phyloP scores from a whole-genome alignment of 202 grass and related monocot species.

The Carex arenaria region DNA sequence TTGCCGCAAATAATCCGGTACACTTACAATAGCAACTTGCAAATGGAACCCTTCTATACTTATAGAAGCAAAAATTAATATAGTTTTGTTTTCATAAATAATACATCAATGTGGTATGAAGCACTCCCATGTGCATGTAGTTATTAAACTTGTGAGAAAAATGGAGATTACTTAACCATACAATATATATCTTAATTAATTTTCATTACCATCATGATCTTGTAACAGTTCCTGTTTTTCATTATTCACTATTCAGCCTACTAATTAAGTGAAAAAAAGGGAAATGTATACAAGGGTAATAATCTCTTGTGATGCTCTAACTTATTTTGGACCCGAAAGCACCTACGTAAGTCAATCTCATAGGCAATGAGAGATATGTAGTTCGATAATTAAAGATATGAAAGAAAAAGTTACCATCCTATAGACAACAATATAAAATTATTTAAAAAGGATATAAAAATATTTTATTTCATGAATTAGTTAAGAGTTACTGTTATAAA shows the following conservation, averaged over 20 bases:
- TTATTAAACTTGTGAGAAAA: neutral
- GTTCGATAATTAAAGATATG: too few relatives aligned
- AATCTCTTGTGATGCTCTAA: neutral
- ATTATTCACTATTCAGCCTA: neutral
- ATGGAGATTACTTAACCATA: neutral
- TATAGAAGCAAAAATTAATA: neutral
- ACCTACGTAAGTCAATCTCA: neutral
- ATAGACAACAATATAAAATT: too few relatives aligned
- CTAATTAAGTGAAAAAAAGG: neutral
- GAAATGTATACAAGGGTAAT: neutral
- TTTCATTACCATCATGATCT: neutral
- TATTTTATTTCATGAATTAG: too few relatives aligned
- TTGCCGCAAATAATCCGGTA: slow-evolving; percentile 54
- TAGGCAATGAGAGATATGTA: too few relatives aligned
- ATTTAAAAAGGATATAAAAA: too few relatives aligned
- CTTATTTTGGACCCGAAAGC: neutral
- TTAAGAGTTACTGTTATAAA: too few relatives aligned
- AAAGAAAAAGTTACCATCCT: too few relatives aligned
- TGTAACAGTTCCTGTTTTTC: neutral
- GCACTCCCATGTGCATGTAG: neutral
- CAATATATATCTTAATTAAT: neutral
- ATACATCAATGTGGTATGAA: neutral
- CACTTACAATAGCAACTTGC: neutral
- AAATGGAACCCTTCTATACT: neutral
- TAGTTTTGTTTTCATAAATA: neutral